Base-by-base conservation (phyloP, 345 rosid species). In the rapeseed (Brassica napus) region DNA sequence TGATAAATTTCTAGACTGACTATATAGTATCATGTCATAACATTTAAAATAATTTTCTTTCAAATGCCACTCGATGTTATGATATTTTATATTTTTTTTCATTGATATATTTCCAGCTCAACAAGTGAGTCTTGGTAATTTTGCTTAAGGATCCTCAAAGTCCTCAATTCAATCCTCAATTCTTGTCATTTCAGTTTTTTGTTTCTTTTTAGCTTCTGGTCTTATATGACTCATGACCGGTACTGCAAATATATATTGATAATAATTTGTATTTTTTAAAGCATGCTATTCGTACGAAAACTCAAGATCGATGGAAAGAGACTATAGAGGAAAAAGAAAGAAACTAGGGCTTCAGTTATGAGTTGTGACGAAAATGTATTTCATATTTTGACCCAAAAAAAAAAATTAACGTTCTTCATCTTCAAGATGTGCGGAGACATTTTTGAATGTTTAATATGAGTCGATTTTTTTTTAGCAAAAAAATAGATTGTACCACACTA, bases 371-470 rank as follows among this genome's bases (percentile, higher is more conserved):
- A 8, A 37, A 37, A 37, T 37, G 44, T 37, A 37, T 37, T 37
- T 37, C 44, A 42, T 42, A 31, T 31, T 31, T 31, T 31, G 32
- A 31, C 32, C 4, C 8, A 31, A 57, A 75, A 15, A 2, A 37
- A 30, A 61, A n/a, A 71, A 71, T 70, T 34, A 63, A 63, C 15
- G 65, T 14, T 16, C n/a, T 32, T 32, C 31, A 28, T 28, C 31
- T 58, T 72, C 62, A 57, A 66, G 73, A 65, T 78, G 77, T 72
- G 66, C 66, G 42, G 23, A 54, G 77, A 72, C 68, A 12, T 16
- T 69, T 34, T 32, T 0, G 44, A 69, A 14, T 9, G 52, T 78
- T 65, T 35, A 35, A 28, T 21, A 54, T 24, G 60, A 54, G 58
- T 77, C 28, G 47, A 18, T 18, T 18, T 18, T 18, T 18, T 18